Conservation (phyloP, 179 eudicot genomes). For the Silene coronaria region DNA sequence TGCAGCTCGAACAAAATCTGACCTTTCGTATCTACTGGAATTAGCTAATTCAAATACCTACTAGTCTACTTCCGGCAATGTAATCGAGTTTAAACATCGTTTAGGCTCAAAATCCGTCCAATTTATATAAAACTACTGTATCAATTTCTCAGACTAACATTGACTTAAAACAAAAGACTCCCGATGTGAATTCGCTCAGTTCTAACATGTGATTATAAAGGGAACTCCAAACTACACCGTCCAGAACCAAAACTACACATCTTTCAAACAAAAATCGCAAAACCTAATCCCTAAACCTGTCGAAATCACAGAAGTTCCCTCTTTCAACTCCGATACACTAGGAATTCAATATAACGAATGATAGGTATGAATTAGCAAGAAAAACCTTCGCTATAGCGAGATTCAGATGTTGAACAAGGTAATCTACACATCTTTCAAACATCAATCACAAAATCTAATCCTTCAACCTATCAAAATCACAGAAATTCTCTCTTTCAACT, state of each 20-base stretch:
- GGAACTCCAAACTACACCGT: neutral
- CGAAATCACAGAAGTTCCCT: neutral
- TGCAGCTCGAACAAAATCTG: neutral
- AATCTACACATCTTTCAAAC: slow-evolving; percentile 4
- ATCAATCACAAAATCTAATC: neutral
- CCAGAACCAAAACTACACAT: neutral
- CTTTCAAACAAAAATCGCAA: neutral
- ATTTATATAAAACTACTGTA: neutral
- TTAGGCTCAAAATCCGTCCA: neutral
- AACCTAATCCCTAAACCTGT: neutral
- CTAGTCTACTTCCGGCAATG: neutral
- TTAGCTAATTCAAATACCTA: neutral
- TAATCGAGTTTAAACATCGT: neutral
- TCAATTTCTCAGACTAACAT: neutral
- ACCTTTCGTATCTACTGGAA: neutral
- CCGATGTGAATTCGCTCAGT: too few species aligned
- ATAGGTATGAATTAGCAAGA: neutral
- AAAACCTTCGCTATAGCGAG: slow-evolving; percentile 54
- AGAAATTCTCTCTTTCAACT: neutral
- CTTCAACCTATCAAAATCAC: neutral
- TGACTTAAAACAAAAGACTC: neutral
- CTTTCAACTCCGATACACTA: neutral
- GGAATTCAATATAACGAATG: neutral
- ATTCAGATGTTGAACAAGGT: slow-evolving; percentile 71
- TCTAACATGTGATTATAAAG: neutral